phyloP scores from a whole-genome alignment of 352 stramenopile genomes.

The Phytopythium chamaehyphon region DNA sequence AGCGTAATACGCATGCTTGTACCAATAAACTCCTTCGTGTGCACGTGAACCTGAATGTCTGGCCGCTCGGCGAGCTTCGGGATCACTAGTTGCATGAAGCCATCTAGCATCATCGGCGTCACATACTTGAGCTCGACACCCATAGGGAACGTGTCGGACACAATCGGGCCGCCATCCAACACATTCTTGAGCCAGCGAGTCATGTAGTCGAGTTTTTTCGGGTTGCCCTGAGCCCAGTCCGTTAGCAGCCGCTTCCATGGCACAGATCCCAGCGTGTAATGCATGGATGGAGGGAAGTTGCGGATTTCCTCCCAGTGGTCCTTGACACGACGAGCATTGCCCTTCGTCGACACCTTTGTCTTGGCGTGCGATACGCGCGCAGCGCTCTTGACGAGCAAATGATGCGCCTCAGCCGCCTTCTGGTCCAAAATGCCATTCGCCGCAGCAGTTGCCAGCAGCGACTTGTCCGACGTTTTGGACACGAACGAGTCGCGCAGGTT shows the following conservation, averaged over 20 bases:
- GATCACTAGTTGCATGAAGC: slow-evolving; percentile 89
- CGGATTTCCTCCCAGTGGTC: slow-evolving; percentile 89
- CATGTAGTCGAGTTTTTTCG: slow-evolving; percentile 91
- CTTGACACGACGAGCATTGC: slow-evolving; percentile 78
- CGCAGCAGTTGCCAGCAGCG: slow-evolving; percentile 23
- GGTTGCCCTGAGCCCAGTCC: slow-evolving; percentile 86
- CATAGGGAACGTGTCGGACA: slow-evolving; percentile 86
- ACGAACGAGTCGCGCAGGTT: slow-evolving; percentile 21
- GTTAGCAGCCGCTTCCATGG: slow-evolving; percentile 84
- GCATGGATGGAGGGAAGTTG: slow-evolving; percentile 77
- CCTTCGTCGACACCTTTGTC: slow-evolving; percentile 67
- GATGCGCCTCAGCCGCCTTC: slow-evolving; percentile 54
- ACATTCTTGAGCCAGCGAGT: slow-evolving; percentile 88
- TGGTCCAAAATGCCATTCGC: slow-evolving; percentile 41
- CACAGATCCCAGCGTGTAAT: slow-evolving; percentile 79
- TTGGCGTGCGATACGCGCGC: slow-evolving; percentile 58
- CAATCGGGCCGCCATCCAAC: slow-evolving; percentile 75
- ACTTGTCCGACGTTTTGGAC: slow-evolving; percentile 37
- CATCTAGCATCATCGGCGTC: slow-evolving; percentile 88
- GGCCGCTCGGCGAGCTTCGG: slow-evolving; percentile 79
- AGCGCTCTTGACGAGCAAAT: slow-evolving; percentile 71
- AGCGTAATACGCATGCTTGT: slow-evolving; percentile 88
- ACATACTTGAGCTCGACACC: slow-evolving; percentile 88
- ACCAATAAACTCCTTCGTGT: slow-evolving; percentile 89
- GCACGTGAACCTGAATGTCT: slow-evolving; percentile 84